These are phyloP conservation scores for Lagenidium giganteum DNA, from an alignment of 352 stramenopile genomes.

Conservation along the genomic window DNA sequence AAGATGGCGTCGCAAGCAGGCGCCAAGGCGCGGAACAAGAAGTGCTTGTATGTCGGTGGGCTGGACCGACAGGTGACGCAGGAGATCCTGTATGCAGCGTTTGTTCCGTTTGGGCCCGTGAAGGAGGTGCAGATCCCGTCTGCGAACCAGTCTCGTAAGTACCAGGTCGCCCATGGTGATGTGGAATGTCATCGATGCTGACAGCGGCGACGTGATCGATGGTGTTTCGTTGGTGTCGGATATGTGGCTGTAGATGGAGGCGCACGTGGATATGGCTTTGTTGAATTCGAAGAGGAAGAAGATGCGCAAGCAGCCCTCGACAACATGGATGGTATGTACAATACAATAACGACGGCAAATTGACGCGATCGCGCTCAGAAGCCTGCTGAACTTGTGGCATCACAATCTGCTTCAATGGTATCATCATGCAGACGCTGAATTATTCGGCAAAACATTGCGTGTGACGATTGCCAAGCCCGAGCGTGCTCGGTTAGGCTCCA, in stretches of 20 bases:
- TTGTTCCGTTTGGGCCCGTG: constrained; percentile 69
- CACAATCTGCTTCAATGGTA: not conserved
- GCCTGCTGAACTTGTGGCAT: no score
- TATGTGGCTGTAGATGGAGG: no score
- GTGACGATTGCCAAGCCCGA: constrained; percentile 86
- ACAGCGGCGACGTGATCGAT: not conserved
- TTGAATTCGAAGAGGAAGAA: constrained; percentile 85
- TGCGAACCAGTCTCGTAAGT: no score
- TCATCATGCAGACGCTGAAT: constrained; percentile 58
- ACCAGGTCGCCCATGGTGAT: constrained; percentile 45
- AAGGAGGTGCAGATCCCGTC: constrained; percentile 69
- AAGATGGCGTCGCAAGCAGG: no score
- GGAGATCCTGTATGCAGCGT: constrained; percentile 72
- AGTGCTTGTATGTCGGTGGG: constrained; percentile 83
- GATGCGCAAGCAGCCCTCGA: constrained; percentile 88
- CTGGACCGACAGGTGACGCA: constrained; percentile 79
- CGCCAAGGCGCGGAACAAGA: constrained; percentile 33
- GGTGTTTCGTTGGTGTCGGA: not conserved
- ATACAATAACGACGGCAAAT: no score
- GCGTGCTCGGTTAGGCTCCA: constrained; percentile 47
- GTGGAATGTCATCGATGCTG: constrained; percentile 35
- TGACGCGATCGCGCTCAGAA: no score
- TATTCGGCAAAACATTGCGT: constrained; percentile 83
- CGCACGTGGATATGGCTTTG: constrained; percentile 46
- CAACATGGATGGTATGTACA: constrained; percentile 86